Evolutionary conservation across 805 yeast genomes (phyloP), one percentile per base, ranked within the genome.

Genomic region (Candida loeiensis): DNA sequence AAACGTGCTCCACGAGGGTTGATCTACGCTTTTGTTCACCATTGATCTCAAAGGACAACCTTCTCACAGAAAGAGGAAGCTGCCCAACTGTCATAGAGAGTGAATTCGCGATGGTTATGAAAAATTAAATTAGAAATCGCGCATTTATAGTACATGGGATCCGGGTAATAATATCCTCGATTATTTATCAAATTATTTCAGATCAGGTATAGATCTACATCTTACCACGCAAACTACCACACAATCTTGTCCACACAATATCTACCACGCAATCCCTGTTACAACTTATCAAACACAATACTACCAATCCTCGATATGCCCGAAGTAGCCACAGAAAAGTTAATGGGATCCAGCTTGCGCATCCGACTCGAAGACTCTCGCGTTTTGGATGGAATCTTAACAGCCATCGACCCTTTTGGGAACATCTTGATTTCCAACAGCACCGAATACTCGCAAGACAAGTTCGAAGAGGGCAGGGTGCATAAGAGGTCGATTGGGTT

Each of bases 381-480:
- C 17, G 45, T 51, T 4, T 44, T 69, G n/a, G 65, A 61, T 14
- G 74, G 74, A 1, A 45, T 61, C 2, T 52, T 69, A 34, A 59
- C 71, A 0, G 72, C 60, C 1, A 58, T 68, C 12, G 74, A 69
- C 44, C 71, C 72, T 1, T 69, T 66, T 50, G 74, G 74, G 3
- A 67, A 69, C 45, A 41, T 69, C 34, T 51, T 69, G 9, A 38
- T 69, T 35, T 53, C 63, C n/a, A 57, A 65, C 39, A 64, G 59
- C 5, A 50, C 39, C 34, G 74, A 69, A 42, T 58, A 55, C 11
- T 56, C 66, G 1, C 38, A 27, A 3, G 70, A 64, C 41, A 51
- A 44, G 32, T 37, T 65, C 14, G 46, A 57, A 34, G 37, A 46
- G 2, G 34, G 45, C 3, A 45, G 40, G 11, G n/a, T 36, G 12